These are phyloP conservation scores for Heritiera littoralis DNA, from an alignment of 345 rosid genomes.

Conservation along the genomic window DNA sequence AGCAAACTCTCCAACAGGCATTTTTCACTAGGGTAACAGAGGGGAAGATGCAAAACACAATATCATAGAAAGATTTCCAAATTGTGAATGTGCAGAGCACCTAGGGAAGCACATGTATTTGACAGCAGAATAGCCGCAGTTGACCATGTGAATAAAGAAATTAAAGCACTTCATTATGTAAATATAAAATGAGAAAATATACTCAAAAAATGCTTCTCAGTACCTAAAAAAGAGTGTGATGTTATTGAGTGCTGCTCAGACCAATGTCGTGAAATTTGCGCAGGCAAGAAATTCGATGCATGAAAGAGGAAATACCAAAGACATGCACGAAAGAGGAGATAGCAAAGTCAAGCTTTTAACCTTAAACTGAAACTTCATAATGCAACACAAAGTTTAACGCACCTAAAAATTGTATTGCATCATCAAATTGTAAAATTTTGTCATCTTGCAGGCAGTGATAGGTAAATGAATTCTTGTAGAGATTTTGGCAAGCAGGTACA, in stretches of 20 bases:
- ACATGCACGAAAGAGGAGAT: background rate
- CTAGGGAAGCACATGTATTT: background rate
- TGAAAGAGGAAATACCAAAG: conserved; percentile 11
- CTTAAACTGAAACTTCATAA: conserved; percentile 11
- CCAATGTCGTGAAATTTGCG: background rate
- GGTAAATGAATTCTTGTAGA: conserved; percentile 93
- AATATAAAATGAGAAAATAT: too few relatives aligned
- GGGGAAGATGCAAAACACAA: background rate
- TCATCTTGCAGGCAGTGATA: conserved; percentile 88
- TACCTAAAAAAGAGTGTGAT: background rate
- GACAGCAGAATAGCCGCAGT: background rate
- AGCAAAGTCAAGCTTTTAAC: conserved; percentile 12
- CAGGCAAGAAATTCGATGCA: background rate
- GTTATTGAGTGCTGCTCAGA: background rate
- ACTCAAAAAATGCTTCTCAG: background rate
- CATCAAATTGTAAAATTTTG: conserved; percentile 74
- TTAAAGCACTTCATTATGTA: background rate
- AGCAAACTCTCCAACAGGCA: conserved; percentile 11
- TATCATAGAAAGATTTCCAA: background rate
- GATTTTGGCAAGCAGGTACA: conserved; percentile 91
- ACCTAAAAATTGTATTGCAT: conserved; percentile 87
- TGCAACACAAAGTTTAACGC: conserved; percentile 26
- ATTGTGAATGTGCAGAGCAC: background rate
- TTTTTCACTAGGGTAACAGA: background rate
- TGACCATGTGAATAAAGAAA: background rate